Percentiles rank a stretch among this genome's conserved stretches.
Conservation (phyloP, 495 filamentous ascomycete genomes). For the Aspergillus bridgeri region DNA sequence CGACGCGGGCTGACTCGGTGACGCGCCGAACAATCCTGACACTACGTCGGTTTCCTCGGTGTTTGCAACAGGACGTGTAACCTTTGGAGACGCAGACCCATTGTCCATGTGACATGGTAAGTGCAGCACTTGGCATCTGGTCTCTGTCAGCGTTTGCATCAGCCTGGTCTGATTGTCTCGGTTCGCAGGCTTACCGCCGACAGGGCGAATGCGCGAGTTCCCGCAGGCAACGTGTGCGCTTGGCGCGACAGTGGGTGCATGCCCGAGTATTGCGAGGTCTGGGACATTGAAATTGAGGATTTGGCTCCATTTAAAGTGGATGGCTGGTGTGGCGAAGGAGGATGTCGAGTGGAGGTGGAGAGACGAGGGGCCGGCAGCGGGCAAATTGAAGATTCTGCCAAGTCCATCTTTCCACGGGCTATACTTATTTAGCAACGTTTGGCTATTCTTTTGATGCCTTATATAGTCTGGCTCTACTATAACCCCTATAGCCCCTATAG, state of each 20-base stretch:
- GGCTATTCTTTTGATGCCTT: no score
- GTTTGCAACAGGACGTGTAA: not conserved
- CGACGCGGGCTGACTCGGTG: not conserved
- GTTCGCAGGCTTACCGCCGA: not conserved
- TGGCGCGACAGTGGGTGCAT: not conserved
- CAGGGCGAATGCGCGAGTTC: not conserved
- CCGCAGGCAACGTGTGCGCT: not conserved
- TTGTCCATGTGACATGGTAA: not conserved
- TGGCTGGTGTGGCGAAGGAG: not conserved
- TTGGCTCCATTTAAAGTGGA: not conserved
- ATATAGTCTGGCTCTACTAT: no score
- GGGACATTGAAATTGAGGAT: not conserved
- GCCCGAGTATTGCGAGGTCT: not conserved
- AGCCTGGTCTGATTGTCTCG: no score
- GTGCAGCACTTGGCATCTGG: not conserved
- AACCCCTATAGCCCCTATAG: no score
- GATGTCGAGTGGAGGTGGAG: not conserved
- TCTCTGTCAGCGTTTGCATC: not conserved
- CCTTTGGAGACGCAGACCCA: not conserved
- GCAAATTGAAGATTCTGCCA: no score
- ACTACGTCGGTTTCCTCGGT: not conserved
- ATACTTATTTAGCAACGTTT: no score
- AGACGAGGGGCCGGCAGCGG: no score
- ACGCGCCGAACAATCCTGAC: not conserved
- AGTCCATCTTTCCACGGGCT: no score